Base-by-base conservation (phyloP, 768 basidiomycete genomes). In the Mycena amicta region DNA sequence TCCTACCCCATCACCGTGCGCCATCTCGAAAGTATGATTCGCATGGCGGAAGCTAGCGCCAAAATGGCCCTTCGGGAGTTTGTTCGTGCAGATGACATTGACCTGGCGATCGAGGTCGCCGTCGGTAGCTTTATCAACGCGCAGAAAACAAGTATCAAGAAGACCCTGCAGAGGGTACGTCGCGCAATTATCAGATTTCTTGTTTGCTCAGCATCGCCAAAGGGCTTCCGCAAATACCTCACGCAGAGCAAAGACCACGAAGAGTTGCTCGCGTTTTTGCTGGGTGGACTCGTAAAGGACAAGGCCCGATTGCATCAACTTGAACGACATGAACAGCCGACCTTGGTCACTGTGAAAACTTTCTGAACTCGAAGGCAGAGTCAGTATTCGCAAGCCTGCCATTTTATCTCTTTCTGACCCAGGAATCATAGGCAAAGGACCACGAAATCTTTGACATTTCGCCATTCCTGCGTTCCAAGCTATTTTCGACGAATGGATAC, bases 61-160 rank as follows among this genome's bases (percentile, higher is more conserved):
- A 97, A 96, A 80, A 98, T 99, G 97, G 88, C 95, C 50, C 77
- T 99, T 61, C 83, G 97, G 53, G 96, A 98, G 74, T 98, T 93
- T 68, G 97, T 98, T 29, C 85, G 97, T 46, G 80, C 89, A 37
- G 97, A 98, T 71, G 97, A 99, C 70, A 94, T 99, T 66, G 95
- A 99, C 72, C 77, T 98, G 52, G 96, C 97, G 2, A 98, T 99
- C 61, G 93, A 93, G 67, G 95, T 98, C 47, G 92, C 93, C 3
- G 87, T 99, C 27, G 89, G 89, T 52, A 95, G 92, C 75, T 99
- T 99, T 72, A 93, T 99, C 57, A 95, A 75, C 64, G 91, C 97
- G 26, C 97, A 99, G 73, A 99, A 99, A 80, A 89, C 95, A 83
- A 93, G 92, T 57, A 96, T 98, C 78, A 98, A 98, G 82, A 97